phyloP scores from a whole-genome alignment of 371 early-diverging fungal species.

The Haplosporangium sp. region DNA sequence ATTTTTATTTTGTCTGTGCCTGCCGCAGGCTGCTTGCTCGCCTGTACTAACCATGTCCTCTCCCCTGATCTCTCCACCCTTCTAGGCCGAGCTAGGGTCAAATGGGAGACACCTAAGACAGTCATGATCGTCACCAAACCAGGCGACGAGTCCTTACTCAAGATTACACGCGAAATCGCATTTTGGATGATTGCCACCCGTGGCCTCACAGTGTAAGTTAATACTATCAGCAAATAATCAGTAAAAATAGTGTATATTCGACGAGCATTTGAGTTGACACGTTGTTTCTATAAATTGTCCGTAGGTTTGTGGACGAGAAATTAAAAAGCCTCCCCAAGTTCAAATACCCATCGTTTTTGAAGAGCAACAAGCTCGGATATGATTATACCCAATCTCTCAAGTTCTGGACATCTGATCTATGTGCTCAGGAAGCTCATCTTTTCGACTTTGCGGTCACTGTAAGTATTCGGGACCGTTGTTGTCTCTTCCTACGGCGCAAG shows the following conservation, averaged over 20 bases:
- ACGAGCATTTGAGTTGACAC: too few species aligned
- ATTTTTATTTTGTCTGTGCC: not conserved
- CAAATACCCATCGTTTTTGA: conserved; percentile 60
- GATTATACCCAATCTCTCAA: conserved; percentile 61
- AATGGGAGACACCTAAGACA: conserved; percentile 76
- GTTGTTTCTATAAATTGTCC: not conserved
- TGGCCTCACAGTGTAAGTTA: conserved; percentile 73
- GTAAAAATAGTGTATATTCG: not conserved
- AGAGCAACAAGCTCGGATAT: conserved; percentile 57
- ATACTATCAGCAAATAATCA: not conserved
- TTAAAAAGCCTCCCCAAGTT: conserved; percentile 67
- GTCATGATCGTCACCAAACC: conserved; percentile 94
- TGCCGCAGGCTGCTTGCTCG: not conserved
- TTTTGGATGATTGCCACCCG: conserved; percentile 77
- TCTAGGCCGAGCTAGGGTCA: conserved; percentile 59
- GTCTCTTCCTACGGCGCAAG: too few species aligned
- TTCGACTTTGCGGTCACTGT: conserved; percentile 86
- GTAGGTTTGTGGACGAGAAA: conserved; percentile 73
- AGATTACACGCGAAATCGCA: conserved; percentile 83
- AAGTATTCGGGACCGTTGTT: conserved; percentile 22
- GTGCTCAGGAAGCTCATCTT: conserved; percentile 70
- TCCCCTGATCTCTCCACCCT: not conserved
- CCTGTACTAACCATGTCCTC: not conserved
- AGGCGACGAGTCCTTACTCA: conserved; percentile 80
- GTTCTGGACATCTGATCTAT: conserved; percentile 84